These are phyloP conservation scores for Globisporangium apiculatum DNA, from an alignment of 352 stramenopile species.

Conservation along the genomic window DNA sequence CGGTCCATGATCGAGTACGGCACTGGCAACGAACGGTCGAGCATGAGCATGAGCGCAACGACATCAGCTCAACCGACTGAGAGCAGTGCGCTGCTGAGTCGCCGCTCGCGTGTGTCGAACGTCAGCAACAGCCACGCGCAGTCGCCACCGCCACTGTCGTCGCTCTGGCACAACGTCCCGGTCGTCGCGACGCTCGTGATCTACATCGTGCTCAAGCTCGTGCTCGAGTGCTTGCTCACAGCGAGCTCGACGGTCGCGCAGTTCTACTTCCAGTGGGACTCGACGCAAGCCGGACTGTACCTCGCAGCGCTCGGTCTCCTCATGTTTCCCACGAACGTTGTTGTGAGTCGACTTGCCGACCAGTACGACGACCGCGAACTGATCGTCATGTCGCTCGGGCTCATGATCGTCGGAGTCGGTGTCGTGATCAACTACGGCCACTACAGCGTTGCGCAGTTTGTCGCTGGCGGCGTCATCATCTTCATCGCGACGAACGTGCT, in stretches of 20 bases:
- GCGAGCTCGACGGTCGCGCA: slow-evolving; percentile 77
- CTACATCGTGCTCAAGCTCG: slow-evolving; percentile 91
- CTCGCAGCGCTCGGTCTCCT: slow-evolving; percentile 83
- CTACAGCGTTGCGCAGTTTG: slow-evolving; percentile 86
- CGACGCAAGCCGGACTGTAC: slow-evolving; percentile 79
- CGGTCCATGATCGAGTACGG: slow-evolving; percentile 29
- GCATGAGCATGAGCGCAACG: too few relatives aligned
- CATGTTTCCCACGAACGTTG: slow-evolving; percentile 91
- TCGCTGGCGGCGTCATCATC: slow-evolving; percentile 84
- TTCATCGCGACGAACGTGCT: slow-evolving; percentile 92
- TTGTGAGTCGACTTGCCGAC: slow-evolving; percentile 85
- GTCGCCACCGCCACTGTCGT: slow-evolving; percentile 24
- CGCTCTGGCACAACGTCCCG: slow-evolving; percentile 66
- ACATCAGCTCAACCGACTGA: background rate
- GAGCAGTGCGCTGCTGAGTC: slow-evolving; percentile 7
- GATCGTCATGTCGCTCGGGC: slow-evolving; percentile 75
- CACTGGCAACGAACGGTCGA: background rate
- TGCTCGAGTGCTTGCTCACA: slow-evolving; percentile 87
- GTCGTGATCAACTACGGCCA: slow-evolving; percentile 82
- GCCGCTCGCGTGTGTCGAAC: background rate
- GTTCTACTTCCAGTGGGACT: slow-evolving; percentile 89
- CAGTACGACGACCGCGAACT: slow-evolving; percentile 90
- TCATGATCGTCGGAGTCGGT: slow-evolving; percentile 88
- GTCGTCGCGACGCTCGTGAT: slow-evolving; percentile 77
- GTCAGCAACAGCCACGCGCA: background rate